Evolutionary conservation across 169 alveolate species (phyloP).

Genomic region (Plasmodium falciparum): DNA sequence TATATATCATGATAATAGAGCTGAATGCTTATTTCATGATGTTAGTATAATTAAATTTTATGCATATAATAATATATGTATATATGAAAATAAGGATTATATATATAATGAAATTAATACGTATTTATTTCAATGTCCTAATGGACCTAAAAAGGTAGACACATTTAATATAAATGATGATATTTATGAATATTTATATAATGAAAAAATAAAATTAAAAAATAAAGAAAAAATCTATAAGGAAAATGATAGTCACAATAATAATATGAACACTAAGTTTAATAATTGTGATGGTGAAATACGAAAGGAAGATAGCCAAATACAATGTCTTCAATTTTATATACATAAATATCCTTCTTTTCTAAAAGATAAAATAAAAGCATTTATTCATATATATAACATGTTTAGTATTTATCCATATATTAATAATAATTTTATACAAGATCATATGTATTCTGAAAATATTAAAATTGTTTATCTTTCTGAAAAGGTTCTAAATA

Average conservation of each 20-base stretch:
- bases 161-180: slow-evolving; percentile 29
- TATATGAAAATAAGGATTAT: slow-evolving; percentile 67
- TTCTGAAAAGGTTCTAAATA: slow-evolving; percentile 54
- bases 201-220: slow-evolving; percentile 50
- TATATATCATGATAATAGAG: slow-evolving; percentile 77
- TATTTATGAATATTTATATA: slow-evolving; percentile 74
- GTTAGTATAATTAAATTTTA: slow-evolving; percentile 60
- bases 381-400: slow-evolving; percentile 68
- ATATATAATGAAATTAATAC: slow-evolving; percentile 59
- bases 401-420: slow-evolving; percentile 76
- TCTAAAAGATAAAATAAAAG: slow-evolving; percentile 72
- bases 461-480: slow-evolving; percentile 26
- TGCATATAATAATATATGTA: slow-evolving; percentile 55
- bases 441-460: slow-evolving; percentile 50
- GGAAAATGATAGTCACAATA: not conserved
- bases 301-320: not conserved
- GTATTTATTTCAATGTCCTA: slow-evolving; percentile 40
- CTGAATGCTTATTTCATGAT: slow-evolving; percentile 74
- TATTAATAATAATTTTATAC: slow-evolving; percentile 67
- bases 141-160: slow-evolving; percentile 13
- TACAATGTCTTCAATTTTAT: slow-evolving; percentile 66
- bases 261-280: slow-evolving; percentile 4
- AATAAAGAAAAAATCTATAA: slow-evolving; percentile 5
- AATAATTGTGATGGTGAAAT: not conserved
- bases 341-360: slow-evolving; percentile 72